phyloP scores from a whole-genome alignment of 257 asterid genomes.

The Petunia axillaris region DNA sequence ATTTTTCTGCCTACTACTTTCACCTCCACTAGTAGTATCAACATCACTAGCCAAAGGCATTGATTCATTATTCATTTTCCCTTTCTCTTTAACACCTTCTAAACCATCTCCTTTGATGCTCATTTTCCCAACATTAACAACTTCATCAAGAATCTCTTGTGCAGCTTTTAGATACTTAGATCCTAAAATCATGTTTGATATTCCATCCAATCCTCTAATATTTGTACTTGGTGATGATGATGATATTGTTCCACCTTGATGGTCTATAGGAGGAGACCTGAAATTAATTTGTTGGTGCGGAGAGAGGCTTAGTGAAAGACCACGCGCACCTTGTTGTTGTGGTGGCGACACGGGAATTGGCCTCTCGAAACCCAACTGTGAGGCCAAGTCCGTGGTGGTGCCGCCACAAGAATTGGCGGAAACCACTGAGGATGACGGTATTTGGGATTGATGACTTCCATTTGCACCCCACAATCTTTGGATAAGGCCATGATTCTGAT shows the following conservation, averaged over 20 bases:
- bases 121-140: slow-evolving; percentile 52
- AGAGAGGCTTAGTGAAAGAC: slow-evolving; percentile 64
- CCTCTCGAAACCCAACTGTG: slow-evolving; percentile 30
- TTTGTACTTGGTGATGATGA: slow-evolving; percentile 35
- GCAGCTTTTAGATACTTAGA: slow-evolving; percentile 71
- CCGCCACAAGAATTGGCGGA: slow-evolving; percentile 19
- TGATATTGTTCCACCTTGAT: slow-evolving; percentile 30
- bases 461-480: slow-evolving; percentile 25
- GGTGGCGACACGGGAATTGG: slow-evolving; percentile 12
- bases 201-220: slow-evolving; percentile 33
- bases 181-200: slow-evolving; percentile 45
- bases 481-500: slow-evolving; percentile 22
- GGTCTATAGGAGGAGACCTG: slow-evolving; percentile 24
- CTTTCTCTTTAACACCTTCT: slow-evolving; percentile 35
- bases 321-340: slow-evolving; percentile 34
- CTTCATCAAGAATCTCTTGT: slow-evolving; percentile 71
- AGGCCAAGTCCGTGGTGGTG: slow-evolving; percentile 30
- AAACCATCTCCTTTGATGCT: slow-evolving; percentile 9
- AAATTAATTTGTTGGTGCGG: slow-evolving; percentile 38
- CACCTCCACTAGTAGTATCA: slow-evolving; percentile 28
- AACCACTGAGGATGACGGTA: slow-evolving; percentile 31
- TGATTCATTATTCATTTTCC: slow-evolving; percentile 36
- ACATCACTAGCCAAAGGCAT: slow-evolving; percentile 15
- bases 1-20: slow-evolving; percentile 24
- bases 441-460: slow-evolving; percentile 27